Conservation (phyloP, 2,329 filamentous ascomycete genomes). For the Fusarium avenaceum region DNA sequence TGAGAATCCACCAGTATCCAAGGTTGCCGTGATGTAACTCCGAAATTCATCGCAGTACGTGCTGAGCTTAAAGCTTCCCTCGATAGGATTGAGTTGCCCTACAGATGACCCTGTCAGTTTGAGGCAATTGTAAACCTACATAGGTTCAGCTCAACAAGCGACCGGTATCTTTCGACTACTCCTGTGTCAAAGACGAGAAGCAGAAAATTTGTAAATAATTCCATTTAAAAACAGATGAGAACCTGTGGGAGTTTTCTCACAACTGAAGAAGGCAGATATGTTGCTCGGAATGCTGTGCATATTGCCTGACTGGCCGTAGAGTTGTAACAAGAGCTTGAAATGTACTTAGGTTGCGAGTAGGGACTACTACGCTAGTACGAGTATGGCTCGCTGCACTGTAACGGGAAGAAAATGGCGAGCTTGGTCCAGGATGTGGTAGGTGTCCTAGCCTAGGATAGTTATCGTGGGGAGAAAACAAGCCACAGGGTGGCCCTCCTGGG, state of each 20-base stretch:
- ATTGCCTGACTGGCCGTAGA: slow-evolving; percentile 10
- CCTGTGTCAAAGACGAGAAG: neutral
- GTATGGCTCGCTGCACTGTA: slow-evolving; percentile 17
- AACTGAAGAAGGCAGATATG: slow-evolving; percentile 4
- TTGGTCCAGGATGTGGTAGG: slow-evolving; percentile 14
- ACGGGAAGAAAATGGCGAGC: slow-evolving; percentile 30
- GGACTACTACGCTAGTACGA: slow-evolving; percentile 12
- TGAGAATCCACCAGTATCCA: neutral
- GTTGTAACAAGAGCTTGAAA: slow-evolving; percentile 6
- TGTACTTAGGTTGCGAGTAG: neutral
- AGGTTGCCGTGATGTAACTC: neutral
- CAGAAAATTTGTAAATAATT: neutral
- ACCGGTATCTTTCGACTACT: neutral
- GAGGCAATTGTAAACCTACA: slow-evolving; percentile 1
- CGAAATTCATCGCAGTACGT: slow-evolving; percentile 4
- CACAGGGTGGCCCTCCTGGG: slow-evolving; percentile 22
- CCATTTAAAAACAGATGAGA: neutral
- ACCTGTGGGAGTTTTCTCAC: neutral
- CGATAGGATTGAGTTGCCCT: slow-evolving; percentile 4
- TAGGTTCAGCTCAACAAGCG: neutral
- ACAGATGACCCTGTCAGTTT: slow-evolving; percentile 1
- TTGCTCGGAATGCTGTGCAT: slow-evolving; percentile 34
- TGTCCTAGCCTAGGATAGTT: neutral
- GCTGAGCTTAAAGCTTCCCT: slow-evolving; percentile 4
- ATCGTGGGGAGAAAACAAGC: slow-evolving; percentile 47